Evolutionary conservation across 2,329 filamentous ascomycete species (phyloP).

Genomic region (Coniochaeta sp.): DNA sequence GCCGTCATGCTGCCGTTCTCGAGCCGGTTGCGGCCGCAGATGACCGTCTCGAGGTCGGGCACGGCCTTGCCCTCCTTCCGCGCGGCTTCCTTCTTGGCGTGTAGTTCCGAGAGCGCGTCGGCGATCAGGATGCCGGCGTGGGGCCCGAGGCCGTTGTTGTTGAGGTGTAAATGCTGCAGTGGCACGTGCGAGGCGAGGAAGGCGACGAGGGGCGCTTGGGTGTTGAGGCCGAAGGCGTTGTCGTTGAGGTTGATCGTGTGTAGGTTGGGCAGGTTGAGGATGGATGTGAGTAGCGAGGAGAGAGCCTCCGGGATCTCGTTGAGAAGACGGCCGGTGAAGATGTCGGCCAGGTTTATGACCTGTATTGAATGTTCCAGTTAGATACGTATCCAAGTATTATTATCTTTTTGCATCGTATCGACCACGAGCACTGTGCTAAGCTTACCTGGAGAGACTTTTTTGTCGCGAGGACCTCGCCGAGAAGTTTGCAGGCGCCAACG

Average conservation of each 20-base stretch:
- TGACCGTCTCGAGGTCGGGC: conserved; percentile 86
- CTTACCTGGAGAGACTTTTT: conserved; percentile 74
- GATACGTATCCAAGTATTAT: conserved; percentile 3
- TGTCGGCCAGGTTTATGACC: conserved; percentile 88
- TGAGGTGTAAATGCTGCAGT: conserved; percentile 88
- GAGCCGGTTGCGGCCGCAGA: conserved; percentile 91
- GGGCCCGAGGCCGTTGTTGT: conserved; percentile 96
- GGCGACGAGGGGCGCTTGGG: conserved; percentile 82
- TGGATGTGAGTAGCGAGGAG: conserved; percentile 73
- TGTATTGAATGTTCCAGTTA: conserved; percentile 21
- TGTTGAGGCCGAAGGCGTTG: conserved; percentile 96
- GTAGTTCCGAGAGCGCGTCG: conserved; percentile 75
- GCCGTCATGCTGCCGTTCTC: conserved; percentile 95
- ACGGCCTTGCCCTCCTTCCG: conserved; percentile 65
- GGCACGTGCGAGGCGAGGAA: conserved; percentile 86
- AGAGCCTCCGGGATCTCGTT: conserved; percentile 91
- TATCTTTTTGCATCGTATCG: background rate
- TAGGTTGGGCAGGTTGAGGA: conserved; percentile 78
- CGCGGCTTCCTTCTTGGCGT: conserved; percentile 75
- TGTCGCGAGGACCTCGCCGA: conserved; percentile 75
- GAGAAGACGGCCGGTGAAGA: conserved; percentile 91
- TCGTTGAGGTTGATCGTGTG: conserved; percentile 94
- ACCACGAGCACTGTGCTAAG: conserved; percentile 2
- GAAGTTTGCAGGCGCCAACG: conserved; percentile 75
- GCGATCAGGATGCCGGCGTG: conserved; percentile 85